These are phyloP conservation scores for Russula compacta DNA, from an alignment of 768 basidiomycete species.

Conservation along the genomic window DNA sequence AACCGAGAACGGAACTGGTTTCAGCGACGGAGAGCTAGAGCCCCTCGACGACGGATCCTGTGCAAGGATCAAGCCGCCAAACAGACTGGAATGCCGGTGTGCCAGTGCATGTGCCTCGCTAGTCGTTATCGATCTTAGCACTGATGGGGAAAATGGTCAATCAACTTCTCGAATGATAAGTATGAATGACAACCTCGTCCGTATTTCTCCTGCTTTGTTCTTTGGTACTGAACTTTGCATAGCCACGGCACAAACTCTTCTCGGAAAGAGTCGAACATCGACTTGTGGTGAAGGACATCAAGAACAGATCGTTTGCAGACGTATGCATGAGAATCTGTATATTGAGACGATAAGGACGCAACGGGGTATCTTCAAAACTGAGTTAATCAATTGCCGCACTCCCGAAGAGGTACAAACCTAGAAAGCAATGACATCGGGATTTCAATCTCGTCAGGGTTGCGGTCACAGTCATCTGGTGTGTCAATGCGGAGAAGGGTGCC, in stretches of 20 bases:
- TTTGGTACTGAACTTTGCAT: conserved; percentile 75
- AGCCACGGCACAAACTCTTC: conserved; percentile 93
- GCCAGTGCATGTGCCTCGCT: conserved; percentile 40
- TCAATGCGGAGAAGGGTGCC: conserved; percentile 67
- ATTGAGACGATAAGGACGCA: conserved; percentile 51
- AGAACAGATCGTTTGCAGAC: conserved; percentile 71
- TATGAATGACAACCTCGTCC: conserved; percentile 35
- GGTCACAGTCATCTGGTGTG: conserved; percentile 57
- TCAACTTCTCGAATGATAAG: neutral
- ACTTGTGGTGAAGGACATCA: conserved; percentile 59
- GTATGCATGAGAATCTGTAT: conserved; percentile 87
- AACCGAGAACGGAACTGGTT: conserved; percentile 30
- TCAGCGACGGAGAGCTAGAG: conserved; percentile 22
- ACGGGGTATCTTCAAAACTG: conserved; percentile 52
- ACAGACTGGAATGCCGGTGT: conserved; percentile 51
- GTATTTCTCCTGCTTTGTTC: conserved; percentile 50
- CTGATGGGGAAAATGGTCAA: conserved; percentile 24
- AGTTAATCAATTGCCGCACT: neutral
- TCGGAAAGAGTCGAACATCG: conserved; percentile 68
- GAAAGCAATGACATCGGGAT: conserved; percentile 68
- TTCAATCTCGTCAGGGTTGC: conserved; percentile 60
- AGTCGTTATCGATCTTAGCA: conserved; percentile 38
- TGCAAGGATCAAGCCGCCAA: conserved; percentile 21
- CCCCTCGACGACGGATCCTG: conserved; percentile 1
- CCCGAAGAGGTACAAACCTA: conserved; percentile 36